phyloP scores from a whole-genome alignment of 2,329 filamentous ascomycete species.

The Sporothrix globosa region DNA sequence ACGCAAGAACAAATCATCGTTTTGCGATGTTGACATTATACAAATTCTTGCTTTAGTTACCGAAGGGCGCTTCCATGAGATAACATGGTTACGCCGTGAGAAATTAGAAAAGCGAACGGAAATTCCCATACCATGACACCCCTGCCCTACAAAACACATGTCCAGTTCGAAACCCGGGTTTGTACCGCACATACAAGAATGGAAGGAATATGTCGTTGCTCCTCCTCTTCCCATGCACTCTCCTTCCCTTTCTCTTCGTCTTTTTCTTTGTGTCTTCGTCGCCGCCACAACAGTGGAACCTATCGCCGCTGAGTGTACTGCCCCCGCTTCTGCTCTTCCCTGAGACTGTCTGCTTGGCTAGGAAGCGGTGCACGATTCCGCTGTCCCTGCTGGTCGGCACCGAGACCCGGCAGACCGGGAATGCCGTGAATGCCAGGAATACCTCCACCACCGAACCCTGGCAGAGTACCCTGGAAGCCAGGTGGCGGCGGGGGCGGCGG shows the following conservation, averaged over 20 bases:
- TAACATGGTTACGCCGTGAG: too few relatives aligned
- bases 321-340: conserved; percentile 71
- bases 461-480: conserved; percentile 38
- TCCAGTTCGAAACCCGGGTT: background rate
- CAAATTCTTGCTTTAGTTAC: too few relatives aligned
- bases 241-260: background rate
- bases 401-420: conserved; percentile 40
- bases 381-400: conserved; percentile 43
- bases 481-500: conserved; percentile 43
- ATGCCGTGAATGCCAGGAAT: conserved; percentile 37
- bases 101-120: too few relatives aligned
- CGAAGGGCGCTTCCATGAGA: too few relatives aligned
- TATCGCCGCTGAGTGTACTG: conserved; percentile 60
- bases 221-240: background rate
- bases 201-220: background rate
- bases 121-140: background rate
- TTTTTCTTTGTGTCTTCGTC: background rate
- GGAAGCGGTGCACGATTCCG: conserved; percentile 70
- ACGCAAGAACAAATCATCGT: background rate
- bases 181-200: background rate
- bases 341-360: conserved; percentile 80
- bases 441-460: conserved; percentile 40
- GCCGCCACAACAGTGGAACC: background rate
- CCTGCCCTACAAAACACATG: background rate
- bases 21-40: background rate